These are phyloP conservation scores for Letharia lupina DNA, from an alignment of 495 filamentous ascomycete genomes.

Conservation along the genomic window DNA sequence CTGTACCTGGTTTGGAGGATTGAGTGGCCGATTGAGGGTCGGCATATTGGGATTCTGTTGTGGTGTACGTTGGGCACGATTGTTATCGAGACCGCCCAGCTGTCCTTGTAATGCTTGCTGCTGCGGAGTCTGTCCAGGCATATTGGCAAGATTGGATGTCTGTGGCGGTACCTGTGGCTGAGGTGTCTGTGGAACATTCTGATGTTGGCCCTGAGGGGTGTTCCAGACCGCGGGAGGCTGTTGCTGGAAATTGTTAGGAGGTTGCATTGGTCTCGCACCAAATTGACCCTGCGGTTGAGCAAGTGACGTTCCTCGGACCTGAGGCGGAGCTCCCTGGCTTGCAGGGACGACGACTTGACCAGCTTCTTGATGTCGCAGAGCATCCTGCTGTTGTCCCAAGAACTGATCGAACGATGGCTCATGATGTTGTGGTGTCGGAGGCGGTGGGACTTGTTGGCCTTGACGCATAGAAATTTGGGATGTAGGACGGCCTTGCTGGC, in stretches of 20 bases:
- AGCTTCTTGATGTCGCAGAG: conserved; percentile 52
- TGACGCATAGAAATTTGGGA: conserved; percentile 16
- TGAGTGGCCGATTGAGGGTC: conserved; percentile 52
- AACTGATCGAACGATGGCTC: conserved; percentile 49
- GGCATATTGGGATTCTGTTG: conserved; percentile 46
- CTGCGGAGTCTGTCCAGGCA: conserved; percentile 36
- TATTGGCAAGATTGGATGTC: conserved; percentile 14
- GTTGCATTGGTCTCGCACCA: conserved; percentile 32
- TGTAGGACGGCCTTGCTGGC: conserved; percentile 14
- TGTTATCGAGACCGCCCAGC: conserved; percentile 35
- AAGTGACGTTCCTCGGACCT: conserved; percentile 28
- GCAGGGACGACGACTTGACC: conserved; percentile 61
- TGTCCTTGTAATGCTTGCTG: conserved; percentile 41
- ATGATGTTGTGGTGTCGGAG: conserved; percentile 29
- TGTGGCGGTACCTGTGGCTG: conserved; percentile 35
- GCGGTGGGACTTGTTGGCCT: conserved; percentile 13
- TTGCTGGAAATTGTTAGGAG: conserved; percentile 36
- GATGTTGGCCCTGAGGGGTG: conserved; percentile 34
- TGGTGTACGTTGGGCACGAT: conserved; percentile 17
- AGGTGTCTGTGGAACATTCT: conserved; percentile 30
- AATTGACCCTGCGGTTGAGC: conserved; percentile 27
- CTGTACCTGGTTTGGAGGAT: conserved; percentile 35
- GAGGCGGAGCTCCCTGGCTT: conserved; percentile 42
- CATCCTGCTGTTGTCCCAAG: conserved; percentile 54
- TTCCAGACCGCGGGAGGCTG: conserved; percentile 35